Evolutionary conservation across 1,284 basidiomycete genomes (phyloP).

Genomic region (Vanrija sp.): DNA sequence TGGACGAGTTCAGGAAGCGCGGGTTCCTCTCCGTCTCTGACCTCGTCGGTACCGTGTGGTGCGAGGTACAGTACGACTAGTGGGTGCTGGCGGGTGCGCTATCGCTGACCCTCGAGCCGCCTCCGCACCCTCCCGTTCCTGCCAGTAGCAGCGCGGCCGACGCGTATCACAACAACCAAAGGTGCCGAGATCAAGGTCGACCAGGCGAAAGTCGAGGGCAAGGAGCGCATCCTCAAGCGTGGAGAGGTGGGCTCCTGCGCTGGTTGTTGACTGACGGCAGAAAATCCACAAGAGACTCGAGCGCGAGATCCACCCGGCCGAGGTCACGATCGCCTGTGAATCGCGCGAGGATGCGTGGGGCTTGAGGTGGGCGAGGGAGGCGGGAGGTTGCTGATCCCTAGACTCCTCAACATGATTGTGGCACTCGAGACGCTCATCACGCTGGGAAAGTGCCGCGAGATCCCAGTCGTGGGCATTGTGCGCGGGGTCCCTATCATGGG

Average conservation of each 20-base stretch:
- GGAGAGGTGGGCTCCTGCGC: constrained; percentile 56
- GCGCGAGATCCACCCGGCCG: constrained; percentile 63
- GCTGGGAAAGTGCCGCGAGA: constrained; percentile 60
- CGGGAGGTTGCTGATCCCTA: constrained; percentile 29
- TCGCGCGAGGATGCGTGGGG: constrained; percentile 69
- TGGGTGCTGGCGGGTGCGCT: constrained; percentile 7
- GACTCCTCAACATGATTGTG: constrained; percentile 63
- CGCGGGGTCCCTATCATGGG: constrained; percentile 59
- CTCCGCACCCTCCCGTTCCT: constrained; percentile 53
- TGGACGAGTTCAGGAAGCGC: constrained; percentile 35
- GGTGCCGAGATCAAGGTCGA: constrained; percentile 67
- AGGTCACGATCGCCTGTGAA: constrained; percentile 54
- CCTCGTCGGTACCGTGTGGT: constrained; percentile 55
- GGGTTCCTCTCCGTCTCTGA: constrained; percentile 52
- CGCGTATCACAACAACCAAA: constrained; percentile 58
- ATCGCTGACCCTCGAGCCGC: constrained; percentile 24
- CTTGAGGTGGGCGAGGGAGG: constrained; percentile 53
- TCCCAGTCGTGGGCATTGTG: constrained; percentile 66
- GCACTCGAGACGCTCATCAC: constrained; percentile 55
- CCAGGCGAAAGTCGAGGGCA: constrained; percentile 57
- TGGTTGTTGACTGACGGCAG: not conserved
- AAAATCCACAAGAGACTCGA: constrained; percentile 77
- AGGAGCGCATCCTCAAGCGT: constrained; percentile 59
- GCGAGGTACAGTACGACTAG: constrained; percentile 50
- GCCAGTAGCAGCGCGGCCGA: constrained; percentile 58